Conservation (phyloP, 176 grass and related monocot genomes). For the Canna indica region DNA sequence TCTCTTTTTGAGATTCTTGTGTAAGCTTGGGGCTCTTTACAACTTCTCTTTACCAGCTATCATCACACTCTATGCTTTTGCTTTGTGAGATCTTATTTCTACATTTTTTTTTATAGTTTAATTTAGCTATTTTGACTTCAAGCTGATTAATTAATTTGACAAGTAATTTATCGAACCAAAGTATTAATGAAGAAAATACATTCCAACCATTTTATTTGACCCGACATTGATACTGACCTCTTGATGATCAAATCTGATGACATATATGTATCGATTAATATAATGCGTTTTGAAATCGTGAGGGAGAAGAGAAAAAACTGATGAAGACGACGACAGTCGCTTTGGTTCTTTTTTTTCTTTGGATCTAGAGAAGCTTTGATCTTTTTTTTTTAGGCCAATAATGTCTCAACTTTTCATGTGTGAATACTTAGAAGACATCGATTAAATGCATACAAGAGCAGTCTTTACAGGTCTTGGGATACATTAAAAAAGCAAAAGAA, state of each 20-base stretch:
- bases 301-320: constrained; percentile 58
- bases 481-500: neutral
- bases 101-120: neutral
- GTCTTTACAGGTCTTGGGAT: constrained; percentile 14
- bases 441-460: constrained; percentile 3
- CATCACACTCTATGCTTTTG: neutral
- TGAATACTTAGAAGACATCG: neutral
- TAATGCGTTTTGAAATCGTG: constrained; percentile 37
- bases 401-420: constrained; percentile 10
- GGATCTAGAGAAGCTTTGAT: neutral
- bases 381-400: constrained; percentile 1
- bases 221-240: too few species aligned
- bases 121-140: neutral
- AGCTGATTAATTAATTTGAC: too few species aligned
- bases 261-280: neutral
- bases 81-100: neutral
- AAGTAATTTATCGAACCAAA: too few species aligned
- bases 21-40: constrained; percentile 51
- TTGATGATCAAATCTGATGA: too few species aligned
- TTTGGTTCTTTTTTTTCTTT: constrained; percentile 34
- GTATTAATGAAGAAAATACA: too few species aligned
- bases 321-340: constrained; percentile 4
- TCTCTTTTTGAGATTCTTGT: constrained; percentile 71
- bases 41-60: constrained; percentile 18
- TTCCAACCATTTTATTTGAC: too few species aligned